Base-by-base conservation (phyloP, 352 stramenopile species). In the Pythium phragmitis region DNA sequence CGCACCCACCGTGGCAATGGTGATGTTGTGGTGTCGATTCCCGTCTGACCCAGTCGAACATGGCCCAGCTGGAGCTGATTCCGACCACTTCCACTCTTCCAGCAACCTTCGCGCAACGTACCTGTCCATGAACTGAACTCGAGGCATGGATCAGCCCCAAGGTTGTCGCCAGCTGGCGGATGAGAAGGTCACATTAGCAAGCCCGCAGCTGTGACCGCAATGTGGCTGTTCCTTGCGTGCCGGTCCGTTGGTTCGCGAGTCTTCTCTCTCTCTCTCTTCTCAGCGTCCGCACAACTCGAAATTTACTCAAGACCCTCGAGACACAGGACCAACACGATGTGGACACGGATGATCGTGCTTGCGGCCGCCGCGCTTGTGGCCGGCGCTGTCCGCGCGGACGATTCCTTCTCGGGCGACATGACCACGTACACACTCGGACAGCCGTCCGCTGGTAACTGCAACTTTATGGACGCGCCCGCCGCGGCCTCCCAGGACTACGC, bases 381-480 rank as follows among this genome's bases (percentile, higher is more conserved):
- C 13, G 28, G 21, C 19, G 50, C 16, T 14, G 50, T 45, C 28
- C 50, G 28, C 50, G 50, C 50, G 16, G 50, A 57, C 16, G 50
- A 57, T 2, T 46, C 43, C 13, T 73, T 73, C 37, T n/a, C 37
- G 7, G 66, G 66, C 21, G 66, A 73, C 1, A 60, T 60, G 60
- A 73, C 66, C 43, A 60, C 68, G 56, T 73, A 73, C 50, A 73
- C 66, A 46, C 66, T 73, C 11, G 45, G 47, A 9, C 8, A 65
- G 8, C 66, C 66, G 17, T 62, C 14, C 54, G 63, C 68, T 28
- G 59, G 59, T 45, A 73, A 72, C 56, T 90, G 83, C 70, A 88
- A 87, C 61, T 86, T 90, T 51, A 91, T 91, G 81, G 70, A 68
- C 57, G 74, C 77, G 52, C 75, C 73, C 0, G 51, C 54, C 4